Conservation (phyloP, 2,329 filamentous ascomycete species). For the Trichoderma sp. region DNA sequence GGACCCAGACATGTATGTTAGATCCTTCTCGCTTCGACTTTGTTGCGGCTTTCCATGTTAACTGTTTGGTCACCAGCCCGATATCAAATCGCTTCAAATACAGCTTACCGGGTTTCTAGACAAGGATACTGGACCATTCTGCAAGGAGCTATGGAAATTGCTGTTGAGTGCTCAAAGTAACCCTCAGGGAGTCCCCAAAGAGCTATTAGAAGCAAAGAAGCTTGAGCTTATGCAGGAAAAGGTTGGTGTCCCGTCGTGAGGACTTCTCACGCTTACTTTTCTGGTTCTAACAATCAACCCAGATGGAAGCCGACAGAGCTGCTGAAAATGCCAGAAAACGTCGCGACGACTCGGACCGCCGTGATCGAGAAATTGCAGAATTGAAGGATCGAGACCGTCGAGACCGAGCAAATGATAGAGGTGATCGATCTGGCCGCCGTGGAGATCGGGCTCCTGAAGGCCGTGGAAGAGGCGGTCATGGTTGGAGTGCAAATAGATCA, state of each 20-base stretch:
- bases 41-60: neutral
- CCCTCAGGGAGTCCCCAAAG: constrained; percentile 88
- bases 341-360: constrained; percentile 67
- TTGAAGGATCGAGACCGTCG: constrained; percentile 65
- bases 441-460: constrained; percentile 51
- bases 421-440: constrained; percentile 54
- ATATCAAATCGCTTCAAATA: constrained; percentile 94
- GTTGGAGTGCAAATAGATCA: constrained; percentile 42
- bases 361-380: constrained; percentile 68
- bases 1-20: constrained; percentile 64
- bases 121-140: constrained; percentile 84
- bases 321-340: constrained; percentile 71
- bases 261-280: neutral
- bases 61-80: constrained; percentile 60
- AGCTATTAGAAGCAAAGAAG: constrained; percentile 94
- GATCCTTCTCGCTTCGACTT: neutral
- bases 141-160: constrained; percentile 90
- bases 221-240: constrained; percentile 91
- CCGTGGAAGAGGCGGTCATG: constrained; percentile 40
- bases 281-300: constrained; percentile 11
- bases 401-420: constrained; percentile 51
- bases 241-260: constrained; percentile 49
- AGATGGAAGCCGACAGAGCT: constrained; percentile 81
- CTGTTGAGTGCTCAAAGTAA: constrained; percentile 86
- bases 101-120: constrained; percentile 93